A percentile compares a stretch with the other conserved stretches of the same genome.
phyloP scores from a whole-genome alignment of 106 monocot genomes.

The Xerophyta viscosa region DNA sequence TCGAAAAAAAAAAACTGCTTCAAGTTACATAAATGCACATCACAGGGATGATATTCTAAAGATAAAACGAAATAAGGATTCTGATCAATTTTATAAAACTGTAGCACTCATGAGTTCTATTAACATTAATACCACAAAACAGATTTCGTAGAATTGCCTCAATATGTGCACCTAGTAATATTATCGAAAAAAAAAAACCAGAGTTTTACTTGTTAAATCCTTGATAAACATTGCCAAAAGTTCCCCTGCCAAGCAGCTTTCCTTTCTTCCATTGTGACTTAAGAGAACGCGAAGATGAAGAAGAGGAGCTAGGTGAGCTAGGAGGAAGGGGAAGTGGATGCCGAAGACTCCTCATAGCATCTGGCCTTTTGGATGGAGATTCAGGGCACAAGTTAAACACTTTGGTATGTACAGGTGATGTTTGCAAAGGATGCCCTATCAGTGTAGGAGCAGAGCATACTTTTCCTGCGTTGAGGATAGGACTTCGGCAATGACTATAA shows the following conservation, averaged over 20 bases:
- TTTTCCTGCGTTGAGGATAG: conserved; percentile 21
- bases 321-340: conserved; percentile 94
- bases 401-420: conserved; percentile 40
- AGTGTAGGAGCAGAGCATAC: conserved; percentile 21
- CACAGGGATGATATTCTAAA: no score
- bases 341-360: conserved; percentile 49
- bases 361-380: conserved; percentile 38
- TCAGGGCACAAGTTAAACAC: conserved; percentile 23
- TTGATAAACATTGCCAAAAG: conserved; percentile 89
- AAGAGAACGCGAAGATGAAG: conserved; percentile 31
- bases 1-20: not conserved
- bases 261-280: conserved; percentile 84
- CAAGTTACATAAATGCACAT: no score
- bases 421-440: conserved; percentile 29
- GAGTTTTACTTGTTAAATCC: conserved; percentile 73
- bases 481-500: conserved; percentile 6
- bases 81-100: no score
- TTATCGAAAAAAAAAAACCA: not conserved
- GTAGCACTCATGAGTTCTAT: not conserved
- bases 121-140: no score
- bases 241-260: conserved; percentile 84
- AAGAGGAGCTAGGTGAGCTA: conserved; percentile 41
- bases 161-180: no score
- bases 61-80: no score
- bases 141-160: no score